These are phyloP conservation scores for Papilionanthe hybrid DNA, from an alignment of 116 monocot genomes.

Conservation along the genomic window DNA sequence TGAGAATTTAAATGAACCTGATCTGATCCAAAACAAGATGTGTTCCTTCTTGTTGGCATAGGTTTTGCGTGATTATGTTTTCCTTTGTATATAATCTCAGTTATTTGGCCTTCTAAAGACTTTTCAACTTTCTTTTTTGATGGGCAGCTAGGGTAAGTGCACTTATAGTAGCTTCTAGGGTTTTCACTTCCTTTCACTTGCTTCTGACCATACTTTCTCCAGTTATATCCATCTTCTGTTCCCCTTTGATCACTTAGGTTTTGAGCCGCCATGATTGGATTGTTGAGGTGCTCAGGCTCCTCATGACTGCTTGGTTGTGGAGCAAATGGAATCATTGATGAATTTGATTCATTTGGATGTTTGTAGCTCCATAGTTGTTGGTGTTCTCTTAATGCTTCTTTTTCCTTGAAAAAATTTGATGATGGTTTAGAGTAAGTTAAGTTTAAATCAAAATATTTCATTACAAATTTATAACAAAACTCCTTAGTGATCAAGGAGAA, in stretches of 20 bases:
- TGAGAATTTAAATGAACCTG: conserved; percentile 9
- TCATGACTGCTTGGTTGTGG: conserved; percentile 20
- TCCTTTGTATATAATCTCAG: conserved; percentile 52
- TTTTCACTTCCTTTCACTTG: conserved; percentile 53
- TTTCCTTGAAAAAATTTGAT: conserved; percentile 7
- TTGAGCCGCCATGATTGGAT: conserved; percentile 9
- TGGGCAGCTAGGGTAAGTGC: conserved; percentile 37
- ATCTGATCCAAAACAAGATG: conserved; percentile 6
- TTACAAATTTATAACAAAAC: no score
- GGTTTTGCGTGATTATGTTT: conserved; percentile 43
- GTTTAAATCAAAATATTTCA: no score
- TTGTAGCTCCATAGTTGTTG: conserved; percentile 27
- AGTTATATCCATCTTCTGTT: conserved; percentile 46
- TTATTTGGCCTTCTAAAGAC: conserved; percentile 27
- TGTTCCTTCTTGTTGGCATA: conserved; percentile 21
- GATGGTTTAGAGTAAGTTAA: background rate
- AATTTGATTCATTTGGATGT: background rate
- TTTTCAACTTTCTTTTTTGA: conserved; percentile 53
- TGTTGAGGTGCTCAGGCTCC: conserved; percentile 9
- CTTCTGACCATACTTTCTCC: conserved; percentile 56
- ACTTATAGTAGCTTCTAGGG: conserved; percentile 49
- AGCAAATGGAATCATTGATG: background rate
- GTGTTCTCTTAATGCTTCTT: background rate
- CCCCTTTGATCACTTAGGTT: conserved; percentile 15
- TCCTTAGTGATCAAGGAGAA: no score